phyloP scores from a whole-genome alignment of 1,284 basidiomycete species.

The Marasmius oreades region DNA sequence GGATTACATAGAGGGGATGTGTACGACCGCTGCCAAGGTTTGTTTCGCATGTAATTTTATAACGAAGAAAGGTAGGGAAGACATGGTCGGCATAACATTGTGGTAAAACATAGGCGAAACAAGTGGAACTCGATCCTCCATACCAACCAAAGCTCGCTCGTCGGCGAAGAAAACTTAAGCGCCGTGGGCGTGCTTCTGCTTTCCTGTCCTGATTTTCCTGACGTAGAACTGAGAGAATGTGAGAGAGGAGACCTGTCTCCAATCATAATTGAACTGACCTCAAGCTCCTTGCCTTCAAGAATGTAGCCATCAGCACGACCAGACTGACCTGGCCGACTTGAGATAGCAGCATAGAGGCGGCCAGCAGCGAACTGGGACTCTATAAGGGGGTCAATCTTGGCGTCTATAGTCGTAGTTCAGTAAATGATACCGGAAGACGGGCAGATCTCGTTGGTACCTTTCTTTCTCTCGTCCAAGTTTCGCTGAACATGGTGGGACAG shows the following conservation, averaged over 20 bases:
- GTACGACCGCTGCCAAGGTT: background rate
- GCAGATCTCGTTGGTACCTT: conserved; percentile 46
- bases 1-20: too few relatives aligned
- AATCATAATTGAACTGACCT: conserved; percentile 50
- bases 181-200: conserved; percentile 85
- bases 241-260: conserved; percentile 12
- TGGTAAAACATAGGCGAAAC: background rate
- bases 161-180: conserved; percentile 27
- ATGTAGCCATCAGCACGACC: conserved; percentile 95
- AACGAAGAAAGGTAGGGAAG: background rate
- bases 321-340: conserved; percentile 91
- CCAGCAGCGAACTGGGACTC: conserved; percentile 86
- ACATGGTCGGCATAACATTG: conserved; percentile 2
- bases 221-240: conserved; percentile 73
- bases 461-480: conserved; percentile 83
- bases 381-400: conserved; percentile 86
- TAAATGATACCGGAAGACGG: conserved; percentile 3
- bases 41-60: conserved; percentile 4
- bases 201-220: conserved; percentile 87
- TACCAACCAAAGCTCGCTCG: background rate
- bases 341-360: conserved; percentile 85
- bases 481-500: conserved; percentile 88
- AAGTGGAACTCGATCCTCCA: background rate
- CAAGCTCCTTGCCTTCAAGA: conserved; percentile 94
- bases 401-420: conserved; percentile 43